Percentiles rank a stretch among this genome's conserved stretches.
Conservation (phyloP, 2,329 filamentous ascomycete genomes). For the Leptographium radiaticola region DNA sequence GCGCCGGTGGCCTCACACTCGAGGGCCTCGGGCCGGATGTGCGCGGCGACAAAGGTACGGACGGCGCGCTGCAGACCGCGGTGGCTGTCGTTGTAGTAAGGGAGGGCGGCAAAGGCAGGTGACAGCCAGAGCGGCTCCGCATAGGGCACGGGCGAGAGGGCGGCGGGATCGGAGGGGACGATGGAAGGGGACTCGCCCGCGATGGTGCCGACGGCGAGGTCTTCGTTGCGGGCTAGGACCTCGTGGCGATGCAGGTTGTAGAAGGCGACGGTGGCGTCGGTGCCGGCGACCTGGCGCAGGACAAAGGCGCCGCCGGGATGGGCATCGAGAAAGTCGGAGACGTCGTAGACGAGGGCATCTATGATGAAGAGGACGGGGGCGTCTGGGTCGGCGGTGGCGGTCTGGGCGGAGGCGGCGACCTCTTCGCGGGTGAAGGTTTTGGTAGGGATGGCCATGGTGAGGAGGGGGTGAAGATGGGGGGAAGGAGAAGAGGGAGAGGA, state of each 20-base stretch:
- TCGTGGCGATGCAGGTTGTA: slow-evolving; percentile 90
- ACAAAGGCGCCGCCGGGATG: slow-evolving; percentile 76
- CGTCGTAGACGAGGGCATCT: slow-evolving; percentile 77
- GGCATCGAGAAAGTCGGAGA: slow-evolving; percentile 72
- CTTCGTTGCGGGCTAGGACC: slow-evolving; percentile 67
- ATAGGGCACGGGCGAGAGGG: slow-evolving; percentile 67
- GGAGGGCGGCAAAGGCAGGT: slow-evolving; percentile 59
- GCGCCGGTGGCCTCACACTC: slow-evolving; percentile 63
- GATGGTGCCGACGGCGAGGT: slow-evolving; percentile 63
- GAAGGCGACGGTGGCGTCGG: slow-evolving; percentile 70
- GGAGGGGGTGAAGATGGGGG: too few species aligned
- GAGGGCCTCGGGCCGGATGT: slow-evolving; percentile 62
- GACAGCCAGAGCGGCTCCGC: slow-evolving; percentile 75
- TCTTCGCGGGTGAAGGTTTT: slow-evolving; percentile 47
- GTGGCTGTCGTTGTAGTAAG: slow-evolving; percentile 67
- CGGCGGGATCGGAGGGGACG: slow-evolving; percentile 54
- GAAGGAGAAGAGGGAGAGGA: too few species aligned
- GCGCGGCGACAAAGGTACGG: slow-evolving; percentile 57
- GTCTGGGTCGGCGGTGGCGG: slow-evolving; percentile 47
- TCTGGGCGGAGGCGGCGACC: slow-evolving; percentile 41
- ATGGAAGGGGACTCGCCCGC: slow-evolving; percentile 64
- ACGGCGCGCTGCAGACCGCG: slow-evolving; percentile 53
- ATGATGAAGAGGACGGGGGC: slow-evolving; percentile 75
- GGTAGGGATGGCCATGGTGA: slow-evolving; percentile 22
- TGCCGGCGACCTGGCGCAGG: slow-evolving; percentile 65